These are phyloP conservation scores for Gyrodon lividus DNA, from an alignment of 768 basidiomycete species.

Conservation along the genomic window DNA sequence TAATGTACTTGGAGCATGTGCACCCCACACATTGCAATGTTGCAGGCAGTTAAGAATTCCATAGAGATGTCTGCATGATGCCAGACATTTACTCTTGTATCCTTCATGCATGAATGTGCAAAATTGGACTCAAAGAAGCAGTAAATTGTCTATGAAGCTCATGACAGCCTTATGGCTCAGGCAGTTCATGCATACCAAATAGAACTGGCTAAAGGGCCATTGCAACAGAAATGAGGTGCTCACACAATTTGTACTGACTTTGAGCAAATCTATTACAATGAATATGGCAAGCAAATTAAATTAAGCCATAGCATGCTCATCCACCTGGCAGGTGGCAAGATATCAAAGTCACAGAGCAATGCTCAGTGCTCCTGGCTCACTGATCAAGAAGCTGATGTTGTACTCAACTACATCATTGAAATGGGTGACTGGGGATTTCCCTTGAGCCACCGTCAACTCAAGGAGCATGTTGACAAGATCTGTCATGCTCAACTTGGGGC, in stretches of 20 bases:
- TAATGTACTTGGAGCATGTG: too few relatives aligned
- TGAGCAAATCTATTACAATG: conserved; percentile 1
- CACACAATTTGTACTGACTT: conserved; percentile 13
- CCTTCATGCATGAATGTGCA: too few relatives aligned
- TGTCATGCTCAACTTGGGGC: conserved; percentile 25
- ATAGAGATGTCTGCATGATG: too few relatives aligned
- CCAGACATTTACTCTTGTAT: too few relatives aligned
- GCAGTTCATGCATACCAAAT: conserved; percentile 3
- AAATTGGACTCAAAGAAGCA: too few relatives aligned
- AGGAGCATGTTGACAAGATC: conserved; percentile 36
- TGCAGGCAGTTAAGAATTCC: too few relatives aligned
- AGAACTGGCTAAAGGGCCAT: background rate
- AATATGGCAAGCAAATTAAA: conserved; percentile 12
- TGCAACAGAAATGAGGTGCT: too few relatives aligned
- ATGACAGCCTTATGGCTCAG: conserved; percentile 11
- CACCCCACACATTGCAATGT: too few relatives aligned
- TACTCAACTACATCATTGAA: too few relatives aligned
- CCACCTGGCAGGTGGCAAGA: conserved; percentile 15
- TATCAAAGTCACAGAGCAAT: conserved; percentile 24
- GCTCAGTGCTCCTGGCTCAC: conserved; percentile 26
- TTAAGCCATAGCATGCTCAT: conserved; percentile 19
- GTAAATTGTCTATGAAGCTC: conserved; percentile 9
- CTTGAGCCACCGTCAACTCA: conserved; percentile 29
- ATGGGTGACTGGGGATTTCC: conserved; percentile 37
- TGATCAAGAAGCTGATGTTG: too few relatives aligned